Base-by-base conservation (phyloP, 164 flowering plant species). In the Tetracentron sinense region DNA sequence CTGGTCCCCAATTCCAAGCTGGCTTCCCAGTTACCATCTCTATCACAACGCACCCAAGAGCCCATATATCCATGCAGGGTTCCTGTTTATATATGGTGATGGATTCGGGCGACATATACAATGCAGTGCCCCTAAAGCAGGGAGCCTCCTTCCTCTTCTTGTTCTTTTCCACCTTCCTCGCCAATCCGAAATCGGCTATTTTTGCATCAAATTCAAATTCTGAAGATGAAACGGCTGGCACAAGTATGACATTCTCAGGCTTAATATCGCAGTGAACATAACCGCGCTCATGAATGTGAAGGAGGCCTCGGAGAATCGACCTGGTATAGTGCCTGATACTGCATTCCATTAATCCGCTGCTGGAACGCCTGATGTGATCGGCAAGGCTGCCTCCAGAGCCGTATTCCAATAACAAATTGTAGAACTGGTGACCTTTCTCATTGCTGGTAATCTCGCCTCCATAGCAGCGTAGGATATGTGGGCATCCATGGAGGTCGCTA, bases 241-340 rank as follows among this genome's bases (percentile, higher is more conserved):
- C n/a, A n/a, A n/a, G n/a, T n/a, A n/a, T n/a, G n/a, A n/a, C n/a
- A n/a, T 62, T 62, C 7, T 52, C 58, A 6, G 66, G 66, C 62
- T 72, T 72, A 50, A 72, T 54, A 64, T 72, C 72, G 35, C 76
- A 72, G 33, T 68, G 76, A 27, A 68, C 76, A 50, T 63, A 72
- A 16, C 65, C 72, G n/a, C 33, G 0, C 0, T 26, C 38, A 49
- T 72, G 76, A 64, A 72, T 68, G 49, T 68, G 50, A 42, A 14
- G 12, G 15, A 73, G 42, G 28, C 73, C 73, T 21, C 11, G 31
- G 7, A 73, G 67, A 25, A 73, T 60, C 7, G 66, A 60, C 47
- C 63, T 64, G 1, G 73, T 61, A 46, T 55, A 51, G 4, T 14
- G n/a, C 69, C 35, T 68, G 6, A 56, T 69, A 42, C 69, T 53